A percentile compares a stretch with the other conserved stretches of the same genome.
Evolutionary conservation across 495 filamentous ascomycete species (phyloP).

Genomic region (Elasticomyces elasticus): DNA sequence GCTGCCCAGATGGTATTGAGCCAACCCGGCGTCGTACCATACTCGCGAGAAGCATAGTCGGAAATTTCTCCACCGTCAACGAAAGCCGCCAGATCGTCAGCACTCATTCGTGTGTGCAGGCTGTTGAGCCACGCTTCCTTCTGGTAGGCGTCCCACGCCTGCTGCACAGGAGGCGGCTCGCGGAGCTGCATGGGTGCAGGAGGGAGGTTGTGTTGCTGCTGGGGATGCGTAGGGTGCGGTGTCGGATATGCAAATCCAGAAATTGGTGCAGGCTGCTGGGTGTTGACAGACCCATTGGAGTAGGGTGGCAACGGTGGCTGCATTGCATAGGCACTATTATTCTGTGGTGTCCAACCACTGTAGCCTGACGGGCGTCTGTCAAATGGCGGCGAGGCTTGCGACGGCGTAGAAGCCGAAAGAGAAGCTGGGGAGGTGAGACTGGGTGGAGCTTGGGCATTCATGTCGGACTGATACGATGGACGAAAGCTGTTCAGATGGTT

Average conservation of each 20-base stretch:
- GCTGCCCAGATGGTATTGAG: slow-evolving; percentile 7
- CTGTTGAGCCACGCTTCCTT: slow-evolving; percentile 25
- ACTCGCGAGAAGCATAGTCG: slow-evolving; percentile 16
- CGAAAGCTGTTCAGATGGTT: slow-evolving; percentile 15
- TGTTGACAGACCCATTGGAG: not conserved
- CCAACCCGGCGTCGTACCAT: slow-evolving; percentile 4
- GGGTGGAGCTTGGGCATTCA: slow-evolving; percentile 1
- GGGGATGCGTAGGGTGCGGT: not conserved
- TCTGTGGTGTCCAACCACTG: slow-evolving; percentile 13
- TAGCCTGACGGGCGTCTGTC: not conserved
- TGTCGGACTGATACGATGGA: slow-evolving; percentile 1
- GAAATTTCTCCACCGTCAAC: slow-evolving; percentile 22
- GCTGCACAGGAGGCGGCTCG: not conserved
- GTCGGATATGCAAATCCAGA: slow-evolving; percentile 4
- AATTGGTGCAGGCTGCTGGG: slow-evolving; percentile 1
- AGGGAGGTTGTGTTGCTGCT: slow-evolving; percentile 7
- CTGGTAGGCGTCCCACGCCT: slow-evolving; percentile 17
- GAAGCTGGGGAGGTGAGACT: slow-evolving; percentile 15
- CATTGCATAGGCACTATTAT: slow-evolving; percentile 1
- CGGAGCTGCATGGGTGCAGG: not conserved
- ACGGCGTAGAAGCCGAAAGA: slow-evolving; percentile 7
- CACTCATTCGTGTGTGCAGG: slow-evolving; percentile 26
- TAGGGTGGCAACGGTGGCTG: not conserved
- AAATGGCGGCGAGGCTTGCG: slow-evolving; percentile 14
- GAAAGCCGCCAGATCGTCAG: slow-evolving; percentile 28